These are phyloP conservation scores for Penicillium pulvis DNA, from an alignment of 495 filamentous ascomycete genomes.

Conservation along the genomic window DNA sequence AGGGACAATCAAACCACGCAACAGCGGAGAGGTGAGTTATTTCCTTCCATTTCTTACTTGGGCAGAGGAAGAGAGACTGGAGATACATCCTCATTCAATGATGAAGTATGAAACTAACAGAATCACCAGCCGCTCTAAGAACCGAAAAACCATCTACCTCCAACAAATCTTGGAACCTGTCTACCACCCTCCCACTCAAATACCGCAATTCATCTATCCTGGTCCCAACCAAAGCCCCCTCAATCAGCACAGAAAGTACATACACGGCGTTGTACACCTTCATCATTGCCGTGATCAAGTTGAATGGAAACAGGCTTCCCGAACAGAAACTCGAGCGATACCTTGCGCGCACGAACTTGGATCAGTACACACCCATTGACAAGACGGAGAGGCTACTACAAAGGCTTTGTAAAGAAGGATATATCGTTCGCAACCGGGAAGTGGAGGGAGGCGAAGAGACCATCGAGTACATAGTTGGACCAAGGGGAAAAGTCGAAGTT, in stretches of 20 bases:
- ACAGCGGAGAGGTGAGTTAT: slow-evolving; percentile 69
- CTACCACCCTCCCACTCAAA: slow-evolving; percentile 62
- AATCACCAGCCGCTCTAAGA: slow-evolving; percentile 57
- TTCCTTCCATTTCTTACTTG: slow-evolving; percentile 5
- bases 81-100: neutral
- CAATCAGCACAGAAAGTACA: slow-evolving; percentile 64
- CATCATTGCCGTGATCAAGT: slow-evolving; percentile 71
- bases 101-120: neutral
- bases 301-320: slow-evolving; percentile 69
- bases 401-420: slow-evolving; percentile 78
- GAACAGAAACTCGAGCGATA: slow-evolving; percentile 75
- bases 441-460: slow-evolving; percentile 69
- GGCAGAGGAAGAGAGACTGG: neutral
- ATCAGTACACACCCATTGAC: slow-evolving; percentile 71
- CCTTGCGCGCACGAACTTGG: slow-evolving; percentile 73
- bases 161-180: slow-evolving; percentile 76
- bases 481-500: slow-evolving; percentile 85
- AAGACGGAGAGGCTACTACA: slow-evolving; percentile 71
- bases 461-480: slow-evolving; percentile 76
- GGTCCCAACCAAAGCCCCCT: slow-evolving; percentile 65
- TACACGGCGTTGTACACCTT: slow-evolving; percentile 82
- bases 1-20: slow-evolving; percentile 76
- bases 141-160: slow-evolving; percentile 47
- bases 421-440: slow-evolving; percentile 73
- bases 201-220: slow-evolving; percentile 69